Conservation (phyloP, 257 asterid species). For the Lithospermum erythrorhizon region DNA sequence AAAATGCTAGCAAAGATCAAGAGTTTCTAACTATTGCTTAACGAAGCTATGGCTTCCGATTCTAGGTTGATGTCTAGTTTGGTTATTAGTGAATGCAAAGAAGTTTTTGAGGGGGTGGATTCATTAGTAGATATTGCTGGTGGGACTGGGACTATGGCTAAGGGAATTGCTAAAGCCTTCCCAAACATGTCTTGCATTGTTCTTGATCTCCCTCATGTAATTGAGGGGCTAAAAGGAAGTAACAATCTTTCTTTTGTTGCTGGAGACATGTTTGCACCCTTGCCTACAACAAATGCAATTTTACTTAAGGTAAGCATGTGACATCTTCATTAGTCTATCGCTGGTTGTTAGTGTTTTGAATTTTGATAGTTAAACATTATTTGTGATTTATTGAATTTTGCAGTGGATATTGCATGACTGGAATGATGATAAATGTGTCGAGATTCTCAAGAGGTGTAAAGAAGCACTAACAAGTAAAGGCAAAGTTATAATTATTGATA, state of each 20-base stretch:
- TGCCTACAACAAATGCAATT: slow-evolving; percentile 14
- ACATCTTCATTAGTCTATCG: no score
- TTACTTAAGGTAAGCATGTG: slow-evolving; percentile 9
- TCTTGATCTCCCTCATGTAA: slow-evolving; percentile 17
- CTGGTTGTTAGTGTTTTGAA: no score
- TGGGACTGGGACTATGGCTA: slow-evolving; percentile 17
- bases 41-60: slow-evolving; percentile 27
- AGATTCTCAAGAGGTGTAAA: slow-evolving; percentile 7
- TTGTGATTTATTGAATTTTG: neutral
- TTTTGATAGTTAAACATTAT: no score
- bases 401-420: slow-evolving; percentile 8
- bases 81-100: slow-evolving; percentile 9
- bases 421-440: neutral
- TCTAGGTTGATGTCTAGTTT: slow-evolving; percentile 9
- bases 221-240: slow-evolving; percentile 3
- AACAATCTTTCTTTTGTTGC: slow-evolving; percentile 9
- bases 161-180: slow-evolving; percentile 9
- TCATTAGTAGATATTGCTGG: slow-evolving; percentile 25
- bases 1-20: slow-evolving; percentile 5
- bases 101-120: slow-evolving; percentile 20
- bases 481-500: slow-evolving; percentile 14
- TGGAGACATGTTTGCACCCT: slow-evolving; percentile 16
- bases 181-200: slow-evolving; percentile 13
- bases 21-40: slow-evolving; percentile 13
- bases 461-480: slow-evolving; percentile 15